These are phyloP conservation scores for Lactifluus volemus DNA, from an alignment of 768 basidiomycete species.

Conservation along the genomic window DNA sequence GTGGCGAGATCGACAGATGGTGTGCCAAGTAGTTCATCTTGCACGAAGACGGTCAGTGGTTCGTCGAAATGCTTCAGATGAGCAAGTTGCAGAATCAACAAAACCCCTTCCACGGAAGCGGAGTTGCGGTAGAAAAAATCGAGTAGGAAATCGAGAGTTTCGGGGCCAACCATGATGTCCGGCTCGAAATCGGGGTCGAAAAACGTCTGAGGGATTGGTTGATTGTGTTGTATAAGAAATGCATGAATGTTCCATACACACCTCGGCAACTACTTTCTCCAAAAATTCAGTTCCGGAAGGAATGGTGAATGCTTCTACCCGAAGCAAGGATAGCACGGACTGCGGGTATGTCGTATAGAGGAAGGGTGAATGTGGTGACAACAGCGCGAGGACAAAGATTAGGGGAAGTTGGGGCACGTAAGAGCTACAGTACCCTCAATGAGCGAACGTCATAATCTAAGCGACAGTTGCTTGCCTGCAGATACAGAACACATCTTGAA, in stretches of 20 bases:
- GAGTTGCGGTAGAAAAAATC: conserved; percentile 52
- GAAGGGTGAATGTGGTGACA: conserved; percentile 46
- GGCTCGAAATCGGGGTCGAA: conserved; percentile 57
- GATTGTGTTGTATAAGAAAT: not conserved
- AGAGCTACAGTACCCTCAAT: conserved; percentile 32
- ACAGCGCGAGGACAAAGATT: conserved; percentile 54
- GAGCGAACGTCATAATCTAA: not conserved
- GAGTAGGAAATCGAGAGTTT: conserved; percentile 42
- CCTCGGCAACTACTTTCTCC: conserved; percentile 48
- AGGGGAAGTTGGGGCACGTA: conserved; percentile 47
- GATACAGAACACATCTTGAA: conserved; percentile 65
- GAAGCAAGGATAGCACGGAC: conserved; percentile 47
- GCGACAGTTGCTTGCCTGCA: conserved; percentile 43
- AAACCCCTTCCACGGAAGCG: conserved; percentile 45
- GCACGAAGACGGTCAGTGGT: conserved; percentile 40
- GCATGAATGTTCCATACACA: conserved; percentile 22
- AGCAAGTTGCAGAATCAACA: conserved; percentile 56
- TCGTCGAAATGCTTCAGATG: conserved; percentile 68
- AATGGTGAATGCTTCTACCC: conserved; percentile 42
- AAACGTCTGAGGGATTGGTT: conserved; percentile 39
- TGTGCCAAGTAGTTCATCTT: conserved; percentile 21
- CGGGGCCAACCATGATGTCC: conserved; percentile 51
- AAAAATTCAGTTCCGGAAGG: conserved; percentile 42
- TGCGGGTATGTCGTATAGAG: conserved; percentile 53
- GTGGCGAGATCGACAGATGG: not conserved